Percentiles rank a stretch among this genome's conserved stretches.
Evolutionary conservation across 441 rosid genomes (phyloP).

Genomic region (Cnidoscolus chayamansa): DNA sequence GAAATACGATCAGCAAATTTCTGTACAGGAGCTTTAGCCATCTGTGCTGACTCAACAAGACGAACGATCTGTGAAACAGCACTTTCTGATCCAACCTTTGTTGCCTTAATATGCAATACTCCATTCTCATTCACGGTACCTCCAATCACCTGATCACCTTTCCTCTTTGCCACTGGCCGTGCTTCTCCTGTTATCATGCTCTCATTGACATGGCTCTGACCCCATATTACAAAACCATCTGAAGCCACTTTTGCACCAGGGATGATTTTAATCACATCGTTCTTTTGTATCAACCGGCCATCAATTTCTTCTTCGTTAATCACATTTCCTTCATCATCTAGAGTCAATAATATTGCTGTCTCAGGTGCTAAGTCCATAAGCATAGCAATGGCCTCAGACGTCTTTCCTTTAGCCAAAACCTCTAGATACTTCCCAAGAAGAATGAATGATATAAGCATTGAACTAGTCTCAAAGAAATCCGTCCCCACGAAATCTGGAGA

Average conservation of each 20-base stretch:
- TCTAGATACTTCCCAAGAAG: constrained; percentile 90
- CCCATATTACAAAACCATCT: constrained; percentile 86
- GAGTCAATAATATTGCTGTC: constrained; percentile 57
- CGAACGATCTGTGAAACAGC: constrained; percentile 91
- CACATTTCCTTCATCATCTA: constrained; percentile 64
- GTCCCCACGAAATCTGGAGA: constrained; percentile 57
- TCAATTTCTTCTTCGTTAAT: constrained; percentile 69
- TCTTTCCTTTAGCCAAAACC: constrained; percentile 83
- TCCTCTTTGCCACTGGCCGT: constrained; percentile 75
- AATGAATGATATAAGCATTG: constrained; percentile 90
- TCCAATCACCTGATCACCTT: constrained; percentile 80
- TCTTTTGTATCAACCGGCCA: constrained; percentile 73
- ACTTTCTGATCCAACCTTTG: constrained; percentile 88
- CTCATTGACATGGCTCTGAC: constrained; percentile 92
- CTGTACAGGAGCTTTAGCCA: constrained; percentile 97
- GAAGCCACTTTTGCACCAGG: constrained; percentile 94
- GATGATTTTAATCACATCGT: constrained; percentile 70
- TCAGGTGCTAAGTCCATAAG: constrained; percentile 81
- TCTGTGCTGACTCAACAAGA: constrained; percentile 88
- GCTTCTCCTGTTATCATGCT: constrained; percentile 99
- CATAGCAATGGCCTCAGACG: constrained; percentile 92
- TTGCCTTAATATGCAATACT: constrained; percentile 66
- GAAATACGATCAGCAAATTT: constrained; percentile 89
- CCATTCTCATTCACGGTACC: constrained; percentile 92
- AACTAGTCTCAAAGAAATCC: constrained; percentile 92